Evolutionary conservation across 805 yeast genomes (phyloP), one percentile per base, ranked within the genome.

Genomic region (Candida incommunis): DNA sequence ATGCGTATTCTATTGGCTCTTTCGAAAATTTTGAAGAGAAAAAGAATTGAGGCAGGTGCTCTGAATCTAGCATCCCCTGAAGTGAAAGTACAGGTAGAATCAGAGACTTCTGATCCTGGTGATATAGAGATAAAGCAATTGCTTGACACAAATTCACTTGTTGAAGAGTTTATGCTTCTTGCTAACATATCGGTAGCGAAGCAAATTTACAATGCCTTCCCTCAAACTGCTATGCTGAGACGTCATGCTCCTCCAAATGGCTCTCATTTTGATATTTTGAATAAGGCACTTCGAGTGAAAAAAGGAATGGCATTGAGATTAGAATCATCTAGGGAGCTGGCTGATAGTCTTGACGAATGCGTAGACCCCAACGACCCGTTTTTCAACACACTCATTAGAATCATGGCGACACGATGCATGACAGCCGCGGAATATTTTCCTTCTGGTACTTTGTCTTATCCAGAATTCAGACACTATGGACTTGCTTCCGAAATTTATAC

Each of bases 331-430:
- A 84, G 80, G 56, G 83, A 95, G 0, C 71, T 92, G 41, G 97
- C 98, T 1, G 95, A 88, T 56, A 87, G 96, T 18, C 69, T 92
- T 43, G 98, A 92, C 60, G 72, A 84, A 47, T 86, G 96, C 64
- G 76, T 67, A 26, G 97, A 90, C 62, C 75, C 79, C 22, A 58
- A 74, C 0, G 97, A 92, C 62, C 81, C 88, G 4, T 92, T 85
- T 59, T 86, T 92, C 73, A 92, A 92, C 64, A 92, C 96, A 0
- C 70, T 92, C 54, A 71, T 90, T 4, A 79, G 99, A 63, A 92
- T 92, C 52, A 82, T 92, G 95, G 92, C 96, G 4, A 92, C 99
- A 0, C 75, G 99, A 56, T 90, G 97, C 65, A 92, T 92, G 98
- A 85, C 87, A 82, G 95, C 98, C 1, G 99, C 99, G 1, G 96